phyloP scores from a whole-genome alignment of 148 eudicot genomes.

The Vaccinium corymbosum region DNA sequence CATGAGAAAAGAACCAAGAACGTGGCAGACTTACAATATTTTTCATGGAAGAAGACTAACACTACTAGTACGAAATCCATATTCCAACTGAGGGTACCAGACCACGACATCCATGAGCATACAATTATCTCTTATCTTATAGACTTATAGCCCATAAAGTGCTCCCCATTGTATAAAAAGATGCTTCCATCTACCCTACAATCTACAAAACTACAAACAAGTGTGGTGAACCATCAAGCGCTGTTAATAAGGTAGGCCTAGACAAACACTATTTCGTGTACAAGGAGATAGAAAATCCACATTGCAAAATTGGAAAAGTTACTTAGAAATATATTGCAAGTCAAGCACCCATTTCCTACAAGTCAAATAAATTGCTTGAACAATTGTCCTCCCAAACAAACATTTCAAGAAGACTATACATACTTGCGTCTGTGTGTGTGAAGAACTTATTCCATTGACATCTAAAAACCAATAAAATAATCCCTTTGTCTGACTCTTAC shows the following conservation, averaged over 20 bases:
- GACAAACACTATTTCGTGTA: not conserved
- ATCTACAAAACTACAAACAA: not conserved
- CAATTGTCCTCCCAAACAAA: not conserved
- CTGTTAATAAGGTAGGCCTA: not conserved
- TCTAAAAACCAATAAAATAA: not conserved
- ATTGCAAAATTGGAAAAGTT: not conserved
- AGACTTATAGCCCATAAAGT: not conserved
- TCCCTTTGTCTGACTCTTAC: not conserved
- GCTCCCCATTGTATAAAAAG: not conserved
- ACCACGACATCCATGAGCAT: not conserved
- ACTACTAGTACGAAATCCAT: not conserved
- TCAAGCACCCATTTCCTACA: not conserved
- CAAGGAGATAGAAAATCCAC: not conserved
- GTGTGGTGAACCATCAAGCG: not conserved
- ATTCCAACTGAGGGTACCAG: not conserved
- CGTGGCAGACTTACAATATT: not conserved
- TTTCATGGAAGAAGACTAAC: not conserved
- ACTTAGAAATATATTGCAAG: not conserved
- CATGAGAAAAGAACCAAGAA: not conserved
- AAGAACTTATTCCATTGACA: not conserved
- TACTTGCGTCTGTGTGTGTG: not conserved
- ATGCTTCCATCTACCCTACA: not conserved
- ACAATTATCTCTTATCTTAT: not conserved
- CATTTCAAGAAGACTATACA: not conserved
- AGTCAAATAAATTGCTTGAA: not conserved